Conservation (phyloP, 2,329 filamentous ascomycete genomes). For the Trichoderma sp. region DNA sequence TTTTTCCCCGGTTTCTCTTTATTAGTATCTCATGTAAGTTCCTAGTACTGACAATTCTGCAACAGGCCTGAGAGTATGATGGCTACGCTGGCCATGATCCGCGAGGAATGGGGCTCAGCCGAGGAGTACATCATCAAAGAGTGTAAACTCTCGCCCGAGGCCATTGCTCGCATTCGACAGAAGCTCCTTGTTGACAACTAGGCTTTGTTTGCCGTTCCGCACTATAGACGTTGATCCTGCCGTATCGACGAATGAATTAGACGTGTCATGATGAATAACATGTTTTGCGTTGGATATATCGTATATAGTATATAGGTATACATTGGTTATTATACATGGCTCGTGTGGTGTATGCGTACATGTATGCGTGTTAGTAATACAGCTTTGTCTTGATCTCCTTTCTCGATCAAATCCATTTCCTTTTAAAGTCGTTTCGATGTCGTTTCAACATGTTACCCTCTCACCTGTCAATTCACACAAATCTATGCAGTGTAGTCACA, state of each 20-base stretch:
- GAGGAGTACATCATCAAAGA: conserved; percentile 60
- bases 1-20: neutral
- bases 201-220: neutral
- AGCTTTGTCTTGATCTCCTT: neutral
- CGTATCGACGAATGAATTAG: neutral
- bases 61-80: conserved; percentile 47
- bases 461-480: neutral
- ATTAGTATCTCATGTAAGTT: neutral
- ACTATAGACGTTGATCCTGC: neutral
- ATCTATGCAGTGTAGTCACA: neutral
- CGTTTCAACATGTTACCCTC: neutral
- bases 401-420: neutral
- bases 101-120: conserved; percentile 58
- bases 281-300: neutral
- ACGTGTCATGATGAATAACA: conserved; percentile 4
- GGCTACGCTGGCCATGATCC: conserved; percentile 51
- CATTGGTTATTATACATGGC: conserved; percentile 5
- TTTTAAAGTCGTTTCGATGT: neutral
- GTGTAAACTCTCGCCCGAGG: conserved; percentile 54
- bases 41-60: neutral
- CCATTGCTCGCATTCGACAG: conserved; percentile 50
- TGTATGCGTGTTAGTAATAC: conserved; percentile 3
- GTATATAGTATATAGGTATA: neutral
- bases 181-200: conserved; percentile 43
- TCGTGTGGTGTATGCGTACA: neutral